A percentile compares a stretch with the other conserved stretches of the same genome.
These are phyloP conservation scores for Ogataea methylovora DNA, from an alignment of 805 yeast genomes.

Conservation along the genomic window DNA sequence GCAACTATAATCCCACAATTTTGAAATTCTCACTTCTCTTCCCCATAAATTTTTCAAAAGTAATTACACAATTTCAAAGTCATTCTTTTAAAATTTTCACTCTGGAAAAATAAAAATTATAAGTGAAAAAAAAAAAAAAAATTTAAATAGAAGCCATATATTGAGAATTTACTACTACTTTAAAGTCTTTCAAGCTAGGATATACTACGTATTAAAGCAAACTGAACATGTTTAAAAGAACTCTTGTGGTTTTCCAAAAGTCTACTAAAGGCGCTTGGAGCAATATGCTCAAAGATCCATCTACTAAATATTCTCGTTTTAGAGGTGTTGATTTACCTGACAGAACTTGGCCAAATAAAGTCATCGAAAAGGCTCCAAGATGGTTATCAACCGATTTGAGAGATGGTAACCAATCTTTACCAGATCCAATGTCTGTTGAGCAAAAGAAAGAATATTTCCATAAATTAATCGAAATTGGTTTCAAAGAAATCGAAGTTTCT, in stretches of 20 bases:
- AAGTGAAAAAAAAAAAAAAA: no score
- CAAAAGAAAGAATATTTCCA: constrained; percentile 72
- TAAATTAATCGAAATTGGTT: constrained; percentile 64
- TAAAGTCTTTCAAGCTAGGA: no score
- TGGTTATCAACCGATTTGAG: constrained; percentile 77
- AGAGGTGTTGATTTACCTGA: constrained; percentile 48
- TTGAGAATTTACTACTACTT: no score
- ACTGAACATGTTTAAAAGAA: constrained; percentile 23
- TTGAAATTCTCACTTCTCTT: no score
- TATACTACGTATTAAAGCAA: no score
- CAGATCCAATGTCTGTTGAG: constrained; percentile 74
- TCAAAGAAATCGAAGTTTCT: constrained; percentile 75
- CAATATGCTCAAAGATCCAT: constrained; percentile 67
- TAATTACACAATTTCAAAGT: no score
- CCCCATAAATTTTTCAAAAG: no score
- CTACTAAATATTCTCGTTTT: constrained; percentile 51
- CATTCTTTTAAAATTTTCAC: no score
- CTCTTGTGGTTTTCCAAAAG: constrained; percentile 19
- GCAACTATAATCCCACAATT: no score
- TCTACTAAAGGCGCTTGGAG: constrained; percentile 20
- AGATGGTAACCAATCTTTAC: constrained; percentile 77
- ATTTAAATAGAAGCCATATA: no score
- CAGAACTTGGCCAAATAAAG: constrained; percentile 66
- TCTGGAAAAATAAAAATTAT: no score
- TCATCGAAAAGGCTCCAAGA: constrained; percentile 65